Evolutionary conservation across 169 alveolate species (phyloP), one percentile per base, ranked within the genome.

Genomic region (Eimeria falciformis): DNA sequence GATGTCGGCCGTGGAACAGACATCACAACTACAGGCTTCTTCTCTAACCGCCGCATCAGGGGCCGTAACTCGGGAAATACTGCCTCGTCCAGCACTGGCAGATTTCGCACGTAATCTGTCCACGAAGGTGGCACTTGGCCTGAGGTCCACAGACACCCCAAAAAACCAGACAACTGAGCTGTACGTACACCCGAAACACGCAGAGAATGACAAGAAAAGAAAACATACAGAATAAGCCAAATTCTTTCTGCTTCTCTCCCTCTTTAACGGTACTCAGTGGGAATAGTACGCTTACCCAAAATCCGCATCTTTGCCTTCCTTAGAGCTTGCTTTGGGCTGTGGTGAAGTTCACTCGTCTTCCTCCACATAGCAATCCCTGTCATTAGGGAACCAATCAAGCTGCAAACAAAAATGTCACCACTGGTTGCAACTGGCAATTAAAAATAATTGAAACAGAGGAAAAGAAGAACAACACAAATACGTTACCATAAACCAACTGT

Each of bases 51-150:
- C 58, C 55, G 75, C n/a, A 75, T 37, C 14, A 89, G 47, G 23
- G 56, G 69, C 0, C 65, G 86, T 12, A 89, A 17, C 78, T 89
- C 93, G 5, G 79, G 83, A 27, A 89, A 89, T 11, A 27, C 69
- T 43, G 58, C 0, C 71, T 89, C 93, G 69, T 89, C 93, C 56
- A 89, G 17, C 56, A 46, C 83, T 55, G 93, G 89, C 46, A 89
- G 45, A 0, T n/a, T 14, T 56, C 73, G 43, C 53, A 75, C 56
- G 37, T 47, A 89, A 25, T 65, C 69, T 4, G 29, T 46, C 93
- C 93, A 89, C 6, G 93, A 75, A 17, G 40, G 45, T 25, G 93
- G 93, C 58, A 55, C 73, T 33, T 89, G 73, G 43, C 90, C 88
- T 89, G 90, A 40, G 29, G 18, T 4, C 25, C 50, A 56, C 1